Evolutionary conservation across 257 asterid genomes (phyloP).

Genomic region (Penstemon barbatus): DNA sequence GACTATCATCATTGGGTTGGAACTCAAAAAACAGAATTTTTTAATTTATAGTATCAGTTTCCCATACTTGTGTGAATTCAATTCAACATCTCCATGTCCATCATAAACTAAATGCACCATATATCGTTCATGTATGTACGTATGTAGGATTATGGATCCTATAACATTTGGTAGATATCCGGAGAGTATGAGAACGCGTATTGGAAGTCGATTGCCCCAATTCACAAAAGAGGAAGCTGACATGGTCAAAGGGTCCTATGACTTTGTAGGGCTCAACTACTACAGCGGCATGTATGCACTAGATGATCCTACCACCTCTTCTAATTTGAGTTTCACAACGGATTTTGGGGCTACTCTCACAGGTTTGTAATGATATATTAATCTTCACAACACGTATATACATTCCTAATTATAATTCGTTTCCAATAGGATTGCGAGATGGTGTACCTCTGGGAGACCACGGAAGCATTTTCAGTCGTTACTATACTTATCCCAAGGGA

Average conservation of each 20-base stretch:
- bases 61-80: neutral
- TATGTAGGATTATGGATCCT: conserved; percentile 46
- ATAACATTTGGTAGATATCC: conserved; percentile 44
- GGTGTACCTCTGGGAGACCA: conserved; percentile 39
- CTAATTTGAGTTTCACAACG: conserved; percentile 34
- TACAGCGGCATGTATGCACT: conserved; percentile 45
- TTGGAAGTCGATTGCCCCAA: conserved; percentile 37
- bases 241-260: conserved; percentile 43
- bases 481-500: conserved; percentile 52
- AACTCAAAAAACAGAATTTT: neutral
- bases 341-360: conserved; percentile 38
- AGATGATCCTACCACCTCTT: conserved; percentile 35
- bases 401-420: neutral
- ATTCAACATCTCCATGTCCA: neutral
- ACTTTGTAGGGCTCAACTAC: conserved; percentile 50
- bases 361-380: conserved; percentile 26
- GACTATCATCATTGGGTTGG: no score
- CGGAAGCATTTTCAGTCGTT: conserved; percentile 34
- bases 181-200: conserved; percentile 36
- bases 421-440: conserved; percentile 28
- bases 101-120: neutral
- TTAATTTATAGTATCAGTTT: neutral
- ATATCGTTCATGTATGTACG: neutral
- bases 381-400: neutral
- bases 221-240: conserved; percentile 28